Evolutionary conservation across 2,329 filamentous ascomycete species (phyloP).

Genomic region (Plectosphaerella cucumerina): DNA sequence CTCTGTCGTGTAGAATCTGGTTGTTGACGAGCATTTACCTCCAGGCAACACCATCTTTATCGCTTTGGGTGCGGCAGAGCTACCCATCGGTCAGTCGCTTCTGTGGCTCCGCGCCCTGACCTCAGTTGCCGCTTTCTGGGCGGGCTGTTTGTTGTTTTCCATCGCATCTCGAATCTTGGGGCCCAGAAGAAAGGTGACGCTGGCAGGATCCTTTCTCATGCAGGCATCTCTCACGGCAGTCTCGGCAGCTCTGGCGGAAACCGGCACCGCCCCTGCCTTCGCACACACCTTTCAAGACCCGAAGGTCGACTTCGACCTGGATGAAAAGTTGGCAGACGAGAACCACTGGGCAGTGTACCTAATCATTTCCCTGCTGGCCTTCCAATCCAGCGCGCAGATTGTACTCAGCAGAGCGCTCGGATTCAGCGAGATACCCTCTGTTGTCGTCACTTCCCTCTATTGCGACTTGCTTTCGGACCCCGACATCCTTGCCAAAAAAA

Average conservation of each 20-base stretch:
- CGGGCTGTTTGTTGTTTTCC: constrained; percentile 44
- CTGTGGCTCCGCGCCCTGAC: constrained; percentile 42
- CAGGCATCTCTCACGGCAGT: constrained; percentile 47
- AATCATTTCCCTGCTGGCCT: constrained; percentile 41
- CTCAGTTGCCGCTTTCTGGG: constrained; percentile 47
- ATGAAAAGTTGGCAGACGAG: not conserved
- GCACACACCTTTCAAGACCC: not conserved
- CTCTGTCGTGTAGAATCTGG: too few species aligned
- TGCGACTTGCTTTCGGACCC: constrained; percentile 48
- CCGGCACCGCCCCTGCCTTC: constrained; percentile 33
- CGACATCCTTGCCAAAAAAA: constrained; percentile 35
- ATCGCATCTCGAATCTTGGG: constrained; percentile 18
- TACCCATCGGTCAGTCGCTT: constrained; percentile 43
- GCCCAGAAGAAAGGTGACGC: constrained; percentile 18
- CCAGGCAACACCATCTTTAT: constrained; percentile 60
- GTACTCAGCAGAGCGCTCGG: constrained; percentile 41
- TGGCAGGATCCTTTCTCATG: constrained; percentile 18
- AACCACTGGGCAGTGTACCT: constrained; percentile 25
- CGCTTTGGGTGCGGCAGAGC: constrained; percentile 49
- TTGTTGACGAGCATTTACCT: too few species aligned
- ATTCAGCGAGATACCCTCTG: constrained; percentile 48
- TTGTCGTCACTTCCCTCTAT: constrained; percentile 49
- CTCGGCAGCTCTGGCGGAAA: constrained; percentile 47
- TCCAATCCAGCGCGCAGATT: constrained; percentile 49
- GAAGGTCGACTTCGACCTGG: not conserved